Base-by-base conservation (phyloP, 202 grass and related monocot species). In the Schoenoplectus tabernaemontani region DNA sequence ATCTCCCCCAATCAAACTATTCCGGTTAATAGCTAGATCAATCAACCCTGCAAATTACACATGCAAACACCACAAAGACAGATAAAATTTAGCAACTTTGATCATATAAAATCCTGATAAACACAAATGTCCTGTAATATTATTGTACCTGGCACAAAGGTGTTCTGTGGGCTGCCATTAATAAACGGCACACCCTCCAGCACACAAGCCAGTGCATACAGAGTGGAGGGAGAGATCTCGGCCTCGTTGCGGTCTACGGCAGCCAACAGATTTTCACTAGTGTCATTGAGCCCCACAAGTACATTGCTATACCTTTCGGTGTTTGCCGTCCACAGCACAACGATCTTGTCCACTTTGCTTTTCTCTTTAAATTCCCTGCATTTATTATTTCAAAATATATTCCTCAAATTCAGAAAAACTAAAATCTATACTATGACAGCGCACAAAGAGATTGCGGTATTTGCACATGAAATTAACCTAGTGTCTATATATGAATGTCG, bases 81-180 rank as follows among this genome's bases (percentile, higher is more conserved):
- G 4, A 54, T 42, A 50, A 62, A 22, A 84, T 50, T 33, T 58
- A 65, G 10, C 4, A 82, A 83, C 47, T 1, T 63, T 2, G 47
- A 78, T 38, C 22, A 11, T 19, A 80, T 48, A 64, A 62, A 44
- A 50, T 78, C n/a, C 17, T 61, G 8, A 78, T 28, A 61, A 78
- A 24, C 26, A 3, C 3, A 24, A 61, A 1, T 42, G 2, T 60
- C 15, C 32, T 42, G 36, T 23, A 78, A 28, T 24, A 51, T 22
- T 60, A 81, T 73, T 80, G 34, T 77, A 98, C 96, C 96, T 15
- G 91, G 91, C 73, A 95, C 90, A 62, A 98, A 95, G 64, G 96
- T 98, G 75, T 98, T 98, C 80, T 98, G 96, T 4, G 96, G 96
- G 81, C 96, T 98, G 37, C 96, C 96, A 10, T 98, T 98, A 34